Base-by-base conservation (phyloP, 495 filamentous ascomycete genomes). In the Sordaria brevicollis region DNA sequence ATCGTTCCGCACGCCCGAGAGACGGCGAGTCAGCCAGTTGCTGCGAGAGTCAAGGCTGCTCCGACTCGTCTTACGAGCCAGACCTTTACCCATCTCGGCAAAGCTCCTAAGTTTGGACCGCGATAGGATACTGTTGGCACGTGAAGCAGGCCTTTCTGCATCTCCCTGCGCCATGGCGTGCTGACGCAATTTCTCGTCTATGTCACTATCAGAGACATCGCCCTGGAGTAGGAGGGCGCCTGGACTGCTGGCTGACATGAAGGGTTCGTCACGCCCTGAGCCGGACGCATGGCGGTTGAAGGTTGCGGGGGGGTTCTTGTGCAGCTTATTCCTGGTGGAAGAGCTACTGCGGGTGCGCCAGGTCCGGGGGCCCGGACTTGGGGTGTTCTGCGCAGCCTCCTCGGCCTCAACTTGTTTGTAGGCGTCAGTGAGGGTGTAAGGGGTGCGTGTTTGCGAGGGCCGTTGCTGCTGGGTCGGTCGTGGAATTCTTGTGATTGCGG, bases 301-400 rank as follows among this genome's bases (percentile, higher is more conserved):
- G 31, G 49, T 29, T 57, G 49, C 31, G 37, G 67, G 6, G 13
- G 73, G 65, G 29, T 69, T 57, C 21, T 57, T 57, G 49, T 57
- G 49, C 49, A 57, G 15, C 31, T 57, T 57, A 25, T 57, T 57
- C 29, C 71, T 70, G 62, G 72, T 75, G 68, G 70, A 69, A 7
- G 74, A 73, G 4, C 75, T 75, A 35, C 76, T 77, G 33, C 77
- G 76, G 6, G 71, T 57, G 15, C 78, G 79, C 70, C 76, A 80
- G 5, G 74, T 57, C 33, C 83, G 78, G 9, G 83, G 83, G 3
- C 83, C 82, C 5, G 83, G 83, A 69, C 83, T 85, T 54, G 83
- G 83, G 15, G 83, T 84, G 5, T 75, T 82, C 65, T 82, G 78
- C 37, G 78, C 79, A 65, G 74, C 79, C 35, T 82, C 79, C 71